phyloP scores from a whole-genome alignment of 768 basidiomycete species.

The Pluteus cervinus region DNA sequence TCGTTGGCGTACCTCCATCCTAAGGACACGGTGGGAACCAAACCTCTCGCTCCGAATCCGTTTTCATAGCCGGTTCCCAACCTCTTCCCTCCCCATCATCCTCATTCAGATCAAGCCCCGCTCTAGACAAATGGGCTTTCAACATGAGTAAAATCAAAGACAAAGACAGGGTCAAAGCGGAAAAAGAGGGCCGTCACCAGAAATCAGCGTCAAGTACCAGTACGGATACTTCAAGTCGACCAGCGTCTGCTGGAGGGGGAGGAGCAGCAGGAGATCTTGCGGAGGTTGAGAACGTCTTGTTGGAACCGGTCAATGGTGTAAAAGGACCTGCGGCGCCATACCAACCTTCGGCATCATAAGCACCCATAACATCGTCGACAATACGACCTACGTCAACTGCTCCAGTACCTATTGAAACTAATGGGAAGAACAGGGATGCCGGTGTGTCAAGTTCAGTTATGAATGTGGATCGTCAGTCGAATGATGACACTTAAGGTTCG shows the following conservation, averaged over 20 bases:
- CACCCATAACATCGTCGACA: conserved; percentile 17
- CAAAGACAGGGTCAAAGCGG: conserved; percentile 21
- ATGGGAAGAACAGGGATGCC: conserved; percentile 9
- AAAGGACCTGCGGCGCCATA: conserved; percentile 40
- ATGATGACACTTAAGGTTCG: too few relatives aligned
- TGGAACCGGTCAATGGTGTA: too few relatives aligned
- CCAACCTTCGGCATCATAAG: conserved; percentile 5
- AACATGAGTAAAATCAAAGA: conserved; percentile 86
- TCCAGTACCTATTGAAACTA: conserved; percentile 13
- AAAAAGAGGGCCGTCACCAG: too few relatives aligned
- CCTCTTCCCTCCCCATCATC: conserved; percentile 85
- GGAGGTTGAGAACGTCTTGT: conserved; percentile 31
- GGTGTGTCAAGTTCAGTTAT: conserved; percentile 20
- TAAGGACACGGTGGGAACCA: conserved; percentile 95
- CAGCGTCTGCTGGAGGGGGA: too few relatives aligned
- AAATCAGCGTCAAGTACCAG: too few relatives aligned
- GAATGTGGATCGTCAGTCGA: conserved; percentile 24
- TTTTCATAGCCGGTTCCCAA: conserved; percentile 86
- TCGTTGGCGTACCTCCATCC: conserved; percentile 89
- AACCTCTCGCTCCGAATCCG: conserved; percentile 75
- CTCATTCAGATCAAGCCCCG: conserved; percentile 59
- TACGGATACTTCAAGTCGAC: too few relatives aligned
- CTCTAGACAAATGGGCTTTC: conserved; percentile 82
- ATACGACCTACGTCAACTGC: too few relatives aligned
- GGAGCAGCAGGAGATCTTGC: too few relatives aligned